Conservation (phyloP, 1,284 basidiomycete species). For the Boletellus dicymbophilus region DNA sequence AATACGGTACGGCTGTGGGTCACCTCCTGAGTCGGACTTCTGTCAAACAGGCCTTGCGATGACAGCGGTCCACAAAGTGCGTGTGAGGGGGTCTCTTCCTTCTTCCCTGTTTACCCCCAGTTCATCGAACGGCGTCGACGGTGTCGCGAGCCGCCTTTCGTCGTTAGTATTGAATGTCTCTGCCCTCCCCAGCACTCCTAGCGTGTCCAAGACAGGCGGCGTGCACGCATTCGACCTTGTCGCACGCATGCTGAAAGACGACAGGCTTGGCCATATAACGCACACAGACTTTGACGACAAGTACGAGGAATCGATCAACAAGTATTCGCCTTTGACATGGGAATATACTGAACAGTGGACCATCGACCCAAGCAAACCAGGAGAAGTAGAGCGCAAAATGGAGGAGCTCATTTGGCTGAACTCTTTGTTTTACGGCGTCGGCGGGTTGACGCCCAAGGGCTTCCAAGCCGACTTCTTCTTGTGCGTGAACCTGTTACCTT, state of each 20-base stretch:
- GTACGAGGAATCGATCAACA: background rate
- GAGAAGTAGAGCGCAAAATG: conserved; percentile 43
- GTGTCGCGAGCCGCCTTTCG: conserved; percentile 5
- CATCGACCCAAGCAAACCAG: conserved; percentile 24
- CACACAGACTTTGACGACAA: background rate
- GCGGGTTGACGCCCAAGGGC: conserved; percentile 39
- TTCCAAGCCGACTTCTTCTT: conserved; percentile 51
- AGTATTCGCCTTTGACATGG: conserved; percentile 7
- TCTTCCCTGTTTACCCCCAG: conserved; percentile 7
- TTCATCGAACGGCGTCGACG: background rate
- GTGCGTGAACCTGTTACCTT: conserved; percentile 34
- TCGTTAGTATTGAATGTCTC: conserved; percentile 10
- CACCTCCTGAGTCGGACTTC: too few species aligned
- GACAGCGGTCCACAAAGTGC: conserved; percentile 14
- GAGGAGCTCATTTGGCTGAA: conserved; percentile 50
- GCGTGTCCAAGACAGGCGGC: conserved; percentile 6
- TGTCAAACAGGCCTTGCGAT: conserved; percentile 33
- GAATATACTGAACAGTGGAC: conserved; percentile 29
- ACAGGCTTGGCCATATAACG: conserved; percentile 7
- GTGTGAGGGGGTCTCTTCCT: conserved; percentile 23
- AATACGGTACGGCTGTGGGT: too few species aligned
- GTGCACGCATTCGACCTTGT: conserved; percentile 30
- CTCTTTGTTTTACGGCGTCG: conserved; percentile 43
- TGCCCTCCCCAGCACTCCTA: background rate
- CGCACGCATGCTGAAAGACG: conserved; percentile 29